Conservation (phyloP, 257 asterid genomes). For the Gentiana straminea region DNA sequence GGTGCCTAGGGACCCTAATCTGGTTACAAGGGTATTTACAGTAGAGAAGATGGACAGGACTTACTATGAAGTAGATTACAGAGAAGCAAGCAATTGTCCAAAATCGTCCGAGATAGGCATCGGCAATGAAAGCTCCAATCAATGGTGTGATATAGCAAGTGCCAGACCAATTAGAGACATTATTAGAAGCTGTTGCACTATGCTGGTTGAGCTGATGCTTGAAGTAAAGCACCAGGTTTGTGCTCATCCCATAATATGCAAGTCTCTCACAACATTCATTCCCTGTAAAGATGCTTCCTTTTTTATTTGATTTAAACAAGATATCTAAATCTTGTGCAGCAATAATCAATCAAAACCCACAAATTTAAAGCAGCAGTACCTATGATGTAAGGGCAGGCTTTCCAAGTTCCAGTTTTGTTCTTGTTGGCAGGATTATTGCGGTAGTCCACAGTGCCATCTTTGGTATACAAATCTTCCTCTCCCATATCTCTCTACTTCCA, state of each 20-base stretch:
- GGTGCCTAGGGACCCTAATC: too few relatives aligned
- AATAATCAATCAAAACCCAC: not conserved
- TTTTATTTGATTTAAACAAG: not conserved
- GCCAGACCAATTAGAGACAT: constrained; percentile 61
- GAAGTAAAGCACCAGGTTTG: constrained; percentile 42
- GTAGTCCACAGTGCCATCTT: constrained; percentile 67
- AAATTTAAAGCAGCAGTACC: constrained; percentile 20
- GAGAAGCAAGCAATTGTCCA: constrained; percentile 69
- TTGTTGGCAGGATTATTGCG: constrained; percentile 51
- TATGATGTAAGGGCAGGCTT: constrained; percentile 62
- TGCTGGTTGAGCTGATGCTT: constrained; percentile 42
- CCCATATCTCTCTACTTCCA: constrained; percentile 5
- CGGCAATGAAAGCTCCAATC: constrained; percentile 67
- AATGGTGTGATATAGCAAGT: constrained; percentile 65
- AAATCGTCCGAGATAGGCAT: constrained; percentile 64
- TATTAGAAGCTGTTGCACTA: constrained; percentile 45
- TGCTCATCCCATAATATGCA: constrained; percentile 73
- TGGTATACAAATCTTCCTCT: constrained; percentile 49
- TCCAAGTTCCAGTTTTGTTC: constrained; percentile 71
- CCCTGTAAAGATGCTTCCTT: constrained; percentile 15
- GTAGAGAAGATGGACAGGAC: constrained; percentile 5
- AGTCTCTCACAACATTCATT: constrained; percentile 63
- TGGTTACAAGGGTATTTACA: constrained; percentile 8
- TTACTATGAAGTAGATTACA: constrained; percentile 50
- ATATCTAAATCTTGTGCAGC: too few relatives aligned